Evolutionary conservation across 768 basidiomycete species (phyloP), one percentile per base, ranked within the genome.

Genomic region (Lentinula sp.): DNA sequence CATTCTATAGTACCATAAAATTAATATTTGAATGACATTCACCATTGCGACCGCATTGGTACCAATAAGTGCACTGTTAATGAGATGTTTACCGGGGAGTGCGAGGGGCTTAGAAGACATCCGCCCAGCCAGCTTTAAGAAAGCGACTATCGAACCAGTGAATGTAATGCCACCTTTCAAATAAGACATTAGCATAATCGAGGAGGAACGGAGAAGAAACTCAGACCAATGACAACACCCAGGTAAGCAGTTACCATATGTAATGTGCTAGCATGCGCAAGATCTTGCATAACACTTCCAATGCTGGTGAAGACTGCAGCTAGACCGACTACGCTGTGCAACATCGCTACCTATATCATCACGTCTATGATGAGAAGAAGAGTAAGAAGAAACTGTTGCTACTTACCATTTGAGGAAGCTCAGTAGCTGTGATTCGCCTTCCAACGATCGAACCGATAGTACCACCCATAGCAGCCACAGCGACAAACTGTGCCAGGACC

Each of bases 261-360:
- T 45, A 95, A 75, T 8, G 78, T 86, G 3, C 87, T 80, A 23
- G 87, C 74, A 70, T 94, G 91, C 4, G 80, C 75, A 23, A 82
- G 75, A 63, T 91, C 88, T 8, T 84, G 81, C 18, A 95, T 75
- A 10, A 94, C 92, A 67, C 89, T 92, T 11, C 76, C 93, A 43
- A 93, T 88, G 58, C 87, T 90, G 15, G 93, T 95, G 67, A 95
- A 75, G 16, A 95, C 93, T 0, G 93, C 93, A 2, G 93, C 93
- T 32, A 95, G 82, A 72, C 93, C 93, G 56, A 95, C 93, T 35
- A 95, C 93, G 37, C 89, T 91, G 69, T 95, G 93, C 60, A 95
- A 75, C 58, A 92, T 86, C 1, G 87, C 83, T 4, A 84, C 81
- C 61, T 80, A 56, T 23, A 23, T 2, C 3, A 49, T 16, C 31